Base-by-base conservation (phyloP, 805 yeast genomes). In the Yamadazyma olivae region DNA sequence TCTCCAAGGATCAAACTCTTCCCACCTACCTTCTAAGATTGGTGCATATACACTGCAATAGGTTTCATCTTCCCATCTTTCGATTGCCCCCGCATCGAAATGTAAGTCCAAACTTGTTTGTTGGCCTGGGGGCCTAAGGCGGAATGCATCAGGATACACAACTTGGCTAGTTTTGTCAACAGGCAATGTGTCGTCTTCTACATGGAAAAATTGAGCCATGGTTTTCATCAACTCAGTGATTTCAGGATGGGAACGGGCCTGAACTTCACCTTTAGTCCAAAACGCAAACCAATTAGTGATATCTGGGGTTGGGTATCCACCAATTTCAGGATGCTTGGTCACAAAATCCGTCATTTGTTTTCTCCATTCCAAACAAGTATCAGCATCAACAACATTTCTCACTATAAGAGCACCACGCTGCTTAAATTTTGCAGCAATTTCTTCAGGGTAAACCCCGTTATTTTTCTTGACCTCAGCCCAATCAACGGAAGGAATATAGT, bases 11-110 rank as follows among this genome's bases (percentile, higher is more conserved):
- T 68, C 68, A 50, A 55, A 67, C 2, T 60, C 53, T 47, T 67
- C 70, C 71, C 72, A 66, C 6, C 50, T 38, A 9, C 67, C 67
- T 32, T 56, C 60, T 13, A 61, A 54, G 17, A 69, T 62, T 19
- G 50, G 54, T 4, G 46, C 39, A 46, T 67, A 69, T 10, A 54
- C 52, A 7, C 48, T 45, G 12, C 66, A 36, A 46, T 64, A 68
- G 18, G 48, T 53, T 6, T 39, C 44, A 44, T 68, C 72, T 44
- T 67, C 71, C 74, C 74, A 68, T 30, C 73, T 44, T 43, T 66
- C 72, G 22, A 66, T 49, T 2, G 70, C 57, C 10, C 70, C 64
- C n/a, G 66, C 54, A 40, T 70, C 74, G n/a, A 56, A 48, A 35
- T 70, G 74, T 16, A 66, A 58, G 20, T 61, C 64, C 27, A 68